These are phyloP conservation scores for Medicago lupulina DNA, from an alignment of 306 rosid genomes.

Conservation along the genomic window DNA sequence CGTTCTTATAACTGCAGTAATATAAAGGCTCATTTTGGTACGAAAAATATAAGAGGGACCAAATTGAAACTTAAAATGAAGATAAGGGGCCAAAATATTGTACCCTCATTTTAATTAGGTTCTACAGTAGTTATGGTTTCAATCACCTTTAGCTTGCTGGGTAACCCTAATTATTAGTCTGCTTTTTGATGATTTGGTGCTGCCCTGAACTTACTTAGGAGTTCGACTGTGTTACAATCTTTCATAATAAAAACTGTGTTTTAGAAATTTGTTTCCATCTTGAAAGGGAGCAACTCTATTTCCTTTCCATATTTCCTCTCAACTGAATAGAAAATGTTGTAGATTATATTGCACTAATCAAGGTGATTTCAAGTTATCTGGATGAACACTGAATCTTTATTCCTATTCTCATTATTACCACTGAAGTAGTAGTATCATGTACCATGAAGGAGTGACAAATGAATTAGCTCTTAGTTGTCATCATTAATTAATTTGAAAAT, in stretches of 20 bases:
- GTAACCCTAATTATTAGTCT: too few relatives aligned
- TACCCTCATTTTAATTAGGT: too few relatives aligned
- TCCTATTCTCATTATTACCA: neutral
- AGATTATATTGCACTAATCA: too few relatives aligned
- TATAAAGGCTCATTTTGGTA: neutral
- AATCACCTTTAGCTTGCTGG: too few relatives aligned
- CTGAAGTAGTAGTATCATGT: neutral
- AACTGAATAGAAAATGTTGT: too few relatives aligned
- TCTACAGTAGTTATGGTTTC: too few relatives aligned
- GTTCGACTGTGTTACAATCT: neutral
- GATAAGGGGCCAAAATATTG: neutral
- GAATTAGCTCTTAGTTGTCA: neutral
- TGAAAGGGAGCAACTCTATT: neutral
- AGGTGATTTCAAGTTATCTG: too few relatives aligned
- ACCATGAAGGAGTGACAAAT: neutral
- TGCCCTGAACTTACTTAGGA: neutral
- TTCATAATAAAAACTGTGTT: neutral
- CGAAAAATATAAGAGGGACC: neutral
- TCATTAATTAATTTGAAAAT: slow-evolving; percentile 34
- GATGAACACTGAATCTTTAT: neutral
- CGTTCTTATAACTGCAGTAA: neutral
- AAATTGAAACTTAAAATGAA: neutral
- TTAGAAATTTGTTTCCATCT: neutral
- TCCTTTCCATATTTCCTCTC: neutral
- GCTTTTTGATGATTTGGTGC: neutral